Evolutionary conservation across 1,139 yeast genomes (phyloP), one percentile per base, ranked within the genome.

Genomic region (Diutina mesorugosa): DNA sequence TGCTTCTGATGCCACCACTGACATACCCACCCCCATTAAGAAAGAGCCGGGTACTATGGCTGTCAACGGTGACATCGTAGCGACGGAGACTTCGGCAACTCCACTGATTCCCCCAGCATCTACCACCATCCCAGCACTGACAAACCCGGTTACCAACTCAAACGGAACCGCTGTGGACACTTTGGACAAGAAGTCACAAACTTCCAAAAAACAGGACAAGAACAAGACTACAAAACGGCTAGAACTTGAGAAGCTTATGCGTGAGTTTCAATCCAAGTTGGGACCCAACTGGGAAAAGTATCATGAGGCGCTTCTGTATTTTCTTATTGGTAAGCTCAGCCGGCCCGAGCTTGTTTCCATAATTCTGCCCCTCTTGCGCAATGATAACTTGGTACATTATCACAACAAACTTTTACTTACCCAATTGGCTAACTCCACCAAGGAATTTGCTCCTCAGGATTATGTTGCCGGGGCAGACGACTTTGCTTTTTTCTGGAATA

Each of bases 201-300:
- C 47, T 58, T 74, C 68, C 57, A 72, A 61, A 60, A 48, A 76
- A 72, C 54, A 71, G 69, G 7, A 74, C 66, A 55, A 77, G 67
- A 14, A 77, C 77, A 54, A 71, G 74, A 3, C 76, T 72, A 52
- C 75, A 69, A 62, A 56, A 62, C 60, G 14, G 64, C 61, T 85
- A 47, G 96, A 90, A 60, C 78, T 91, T 35, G 95, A 88, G 62
- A 69, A 73, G 2, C 75, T 90, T 60, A 89, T 91, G 66, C 77
- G 81, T 55, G 91, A 87, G 59, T 81, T 91, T 61, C 93, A 88
- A 61, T 76, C 77, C 57, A 75, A 78, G 59, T 69, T 91, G 58
- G 97, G 97, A 0, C 72, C 75, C 58, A 78, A 81, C 60, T 91
- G 99, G 99, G 93, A 87, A 62, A 80, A 80, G 59, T 91, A 91